Percentiles rank a stretch among this genome's conserved stretches.
Evolutionary conservation across 176 grass and related monocot species (phyloP).

Genomic region (Hsuehochloa calcarea): DNA sequence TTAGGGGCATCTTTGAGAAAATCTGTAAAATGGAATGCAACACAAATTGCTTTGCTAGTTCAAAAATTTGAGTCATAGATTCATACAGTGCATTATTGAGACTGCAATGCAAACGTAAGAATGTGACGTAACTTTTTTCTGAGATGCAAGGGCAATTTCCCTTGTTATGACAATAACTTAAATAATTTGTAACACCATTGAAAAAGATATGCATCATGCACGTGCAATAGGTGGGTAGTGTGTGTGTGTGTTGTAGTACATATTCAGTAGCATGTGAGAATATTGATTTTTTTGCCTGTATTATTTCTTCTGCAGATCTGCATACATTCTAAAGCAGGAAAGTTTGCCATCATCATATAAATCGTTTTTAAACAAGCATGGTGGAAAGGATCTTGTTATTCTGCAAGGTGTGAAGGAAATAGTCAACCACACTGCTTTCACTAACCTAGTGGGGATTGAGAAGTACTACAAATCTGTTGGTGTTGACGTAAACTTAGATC

Average conservation of each 20-base stretch:
- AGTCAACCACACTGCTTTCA: slow-evolving; percentile 59
- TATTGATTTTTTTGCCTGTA: neutral
- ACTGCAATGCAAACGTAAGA: neutral
- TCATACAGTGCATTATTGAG: neutral
- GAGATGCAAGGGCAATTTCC: neutral
- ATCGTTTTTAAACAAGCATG: slow-evolving; percentile 89
- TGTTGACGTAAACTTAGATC: slow-evolving; percentile 81
- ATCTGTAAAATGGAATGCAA: neutral
- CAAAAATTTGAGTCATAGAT: neutral
- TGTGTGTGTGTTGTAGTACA: neutral
- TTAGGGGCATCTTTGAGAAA: neutral
- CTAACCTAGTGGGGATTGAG: slow-evolving; percentile 68
- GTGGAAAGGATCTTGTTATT: slow-evolving; percentile 79
- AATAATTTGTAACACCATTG: neutral
- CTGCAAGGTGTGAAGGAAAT: slow-evolving; percentile 84
- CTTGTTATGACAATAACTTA: neutral
- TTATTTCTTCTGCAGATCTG: slow-evolving; percentile 55
- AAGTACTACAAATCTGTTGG: slow-evolving; percentile 82
- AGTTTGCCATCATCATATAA: slow-evolving; percentile 90
- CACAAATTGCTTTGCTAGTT: neutral
- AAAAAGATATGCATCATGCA: slow-evolving; percentile 11
- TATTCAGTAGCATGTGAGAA: neutral
- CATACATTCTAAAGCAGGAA: slow-evolving; percentile 85
- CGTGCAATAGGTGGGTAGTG: neutral
- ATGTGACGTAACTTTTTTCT: neutral